A percentile compares a stretch with the other conserved stretches of the same genome.
Evolutionary conservation across 164 flowering plant genomes (phyloP).

Genomic region (Sextonia rubra): DNA sequence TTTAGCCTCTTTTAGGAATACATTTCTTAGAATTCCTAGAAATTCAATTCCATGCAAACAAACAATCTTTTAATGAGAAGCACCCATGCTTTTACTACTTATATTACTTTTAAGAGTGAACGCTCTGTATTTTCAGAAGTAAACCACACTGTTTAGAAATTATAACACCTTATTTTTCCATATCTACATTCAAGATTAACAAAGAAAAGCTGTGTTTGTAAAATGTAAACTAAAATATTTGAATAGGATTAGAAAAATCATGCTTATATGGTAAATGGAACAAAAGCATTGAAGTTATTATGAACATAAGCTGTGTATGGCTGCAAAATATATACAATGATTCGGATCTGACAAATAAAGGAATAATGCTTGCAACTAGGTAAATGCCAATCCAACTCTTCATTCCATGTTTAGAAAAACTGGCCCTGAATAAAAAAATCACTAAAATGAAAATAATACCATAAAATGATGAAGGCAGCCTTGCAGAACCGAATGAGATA

Average conservation of each 20-base stretch:
- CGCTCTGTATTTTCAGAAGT: too few species aligned
- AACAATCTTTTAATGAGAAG: too few species aligned
- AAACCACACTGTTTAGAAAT: too few species aligned
- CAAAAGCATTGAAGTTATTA: too few species aligned
- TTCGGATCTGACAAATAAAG: not conserved
- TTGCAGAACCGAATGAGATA: constrained; percentile 40
- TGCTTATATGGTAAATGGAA: not conserved
- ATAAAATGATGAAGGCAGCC: constrained; percentile 42
- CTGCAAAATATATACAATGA: not conserved
- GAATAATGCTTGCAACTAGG: not conserved
- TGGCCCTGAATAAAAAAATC: not conserved
- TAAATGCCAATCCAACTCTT: not conserved
- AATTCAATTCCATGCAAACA: too few species aligned
- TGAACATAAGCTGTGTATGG: too few species aligned
- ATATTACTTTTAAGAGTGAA: too few species aligned
- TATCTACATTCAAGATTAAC: too few species aligned
- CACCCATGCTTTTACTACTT: too few species aligned
- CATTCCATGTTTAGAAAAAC: not conserved
- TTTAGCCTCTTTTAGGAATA: too few species aligned
- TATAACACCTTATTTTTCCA: too few species aligned
- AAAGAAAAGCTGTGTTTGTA: not conserved
- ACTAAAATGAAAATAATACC: constrained; percentile 31
- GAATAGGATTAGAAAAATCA: not conserved
- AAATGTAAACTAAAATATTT: not conserved
- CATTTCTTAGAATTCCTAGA: too few species aligned